Base-by-base conservation (phyloP, 371 early-diverging fungal genomes). In the Zopfochytrium polystomum region DNA sequence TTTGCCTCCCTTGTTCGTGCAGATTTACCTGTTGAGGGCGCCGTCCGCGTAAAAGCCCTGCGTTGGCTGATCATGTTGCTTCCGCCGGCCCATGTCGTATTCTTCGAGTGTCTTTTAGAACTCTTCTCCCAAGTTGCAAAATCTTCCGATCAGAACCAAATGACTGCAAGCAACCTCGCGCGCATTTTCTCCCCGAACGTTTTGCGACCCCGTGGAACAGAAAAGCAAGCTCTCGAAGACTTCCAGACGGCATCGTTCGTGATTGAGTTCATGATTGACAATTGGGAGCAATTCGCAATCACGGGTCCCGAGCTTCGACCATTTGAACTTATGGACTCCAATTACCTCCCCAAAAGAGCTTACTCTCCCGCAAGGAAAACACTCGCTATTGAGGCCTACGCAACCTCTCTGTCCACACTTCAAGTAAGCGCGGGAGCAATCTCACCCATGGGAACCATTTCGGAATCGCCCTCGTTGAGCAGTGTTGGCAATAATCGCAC, bases 131-230 rank as follows among this genome's bases (percentile, higher is more conserved):
- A 59, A 11, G 67, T 77, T 18, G 64, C 46, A 26, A 44, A 27
- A 18, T 23, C 66, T 30, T 29, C 68, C 5, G 57, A 47, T 2
- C 38, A 27, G 35, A 77, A 73, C 58, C 74, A 77, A 65, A 77
- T 77, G 77, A 69, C 58, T 23, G 42, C 69, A 5, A 66, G 60
- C 59, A 70, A 67, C 49, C 55, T 77, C 26, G 72, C 72, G 2
- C 54, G 70, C 3, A 72, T 77, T 22, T 72, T 77, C 56, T 58
- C 65, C 2, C 77, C 77, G 15, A 70, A 70, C 34, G 32, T 77
- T 29, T 58, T 77, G 38, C 62, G 66, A 18, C 68, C 76, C 18
- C 63, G 62, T 25, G n/a, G n/a, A n/a, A 25, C 42, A 9, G 63
- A 69, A 53, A 73, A 69, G 60, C 74, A 73, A 46, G 63, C 66